These are phyloP conservation scores for Hygrophorus pudorinus DNA, from an alignment of 768 basidiomycete genomes.

Conservation along the genomic window DNA sequence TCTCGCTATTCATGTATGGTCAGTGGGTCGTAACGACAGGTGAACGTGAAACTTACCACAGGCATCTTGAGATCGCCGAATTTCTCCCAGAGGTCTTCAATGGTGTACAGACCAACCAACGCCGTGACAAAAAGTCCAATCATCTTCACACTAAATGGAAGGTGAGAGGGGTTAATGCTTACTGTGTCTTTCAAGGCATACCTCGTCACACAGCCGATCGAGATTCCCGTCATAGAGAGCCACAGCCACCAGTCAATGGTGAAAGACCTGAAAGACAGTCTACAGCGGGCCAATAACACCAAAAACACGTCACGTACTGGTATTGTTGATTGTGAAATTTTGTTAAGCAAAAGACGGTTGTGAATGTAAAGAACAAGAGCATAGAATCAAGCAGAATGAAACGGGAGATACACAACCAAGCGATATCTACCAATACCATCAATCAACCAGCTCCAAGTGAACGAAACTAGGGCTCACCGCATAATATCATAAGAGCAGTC, in stretches of 20 bases:
- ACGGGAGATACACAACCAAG: conserved; percentile 92
- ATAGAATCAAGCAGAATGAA: conserved; percentile 98
- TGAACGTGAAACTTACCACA: conserved; percentile 41
- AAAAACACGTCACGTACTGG: conserved; percentile 43
- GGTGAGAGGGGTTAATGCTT: not conserved
- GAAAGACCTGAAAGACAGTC: conserved; percentile 54
- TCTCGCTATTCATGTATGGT: conserved; percentile 44
- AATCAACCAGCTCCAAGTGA: not conserved
- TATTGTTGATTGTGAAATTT: conserved; percentile 98
- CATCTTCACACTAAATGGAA: conserved; percentile 72
- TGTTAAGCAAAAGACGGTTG: conserved; percentile 87
- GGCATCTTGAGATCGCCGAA: conserved; percentile 94
- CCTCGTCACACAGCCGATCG: conserved; percentile 95
- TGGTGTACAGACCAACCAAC: conserved; percentile 89
- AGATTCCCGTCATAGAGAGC: conserved; percentile 86
- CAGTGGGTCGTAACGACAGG: not conserved
- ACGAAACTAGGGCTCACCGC: conserved; percentile 45
- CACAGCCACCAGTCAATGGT: conserved; percentile 97
- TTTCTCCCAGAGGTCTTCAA: conserved; percentile 98
- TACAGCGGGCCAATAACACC: not conserved
- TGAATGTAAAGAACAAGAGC: conserved; percentile 98
- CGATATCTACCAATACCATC: conserved; percentile 57
- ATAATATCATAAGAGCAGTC: conserved; percentile 87
- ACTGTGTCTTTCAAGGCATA: conserved; percentile 18
- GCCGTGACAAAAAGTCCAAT: conserved; percentile 93